Evolutionary conservation across 2,329 filamentous ascomycete genomes (phyloP), one percentile per base, ranked within the genome.

Genomic region (Diaporthe citrichinensis): DNA sequence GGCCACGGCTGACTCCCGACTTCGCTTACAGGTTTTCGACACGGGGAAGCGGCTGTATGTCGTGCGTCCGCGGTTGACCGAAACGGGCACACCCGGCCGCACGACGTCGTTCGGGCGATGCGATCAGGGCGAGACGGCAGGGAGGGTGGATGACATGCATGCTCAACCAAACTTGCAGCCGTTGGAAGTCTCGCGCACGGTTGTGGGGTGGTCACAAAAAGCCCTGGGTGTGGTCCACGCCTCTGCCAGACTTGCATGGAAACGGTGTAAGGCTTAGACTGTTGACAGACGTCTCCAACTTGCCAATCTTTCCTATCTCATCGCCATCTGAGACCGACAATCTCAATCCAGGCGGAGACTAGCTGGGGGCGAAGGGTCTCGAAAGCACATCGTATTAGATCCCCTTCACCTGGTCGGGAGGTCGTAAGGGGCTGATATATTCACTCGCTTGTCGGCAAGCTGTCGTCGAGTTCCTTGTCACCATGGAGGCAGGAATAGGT

Each of bases 221-320:
- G 46, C 46, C 65, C 12, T 34, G 20, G 65, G 12, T 51, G 28
- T 69, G 65, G 65, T 28, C 65, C 65, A 69, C 65, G n/a, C 34
- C 46, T 55, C 49, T 69, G 65, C 55, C 65, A 69, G 34, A 69
- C 65, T 55, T 53, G 65, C 65, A 69, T 69, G n/a, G 15, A 28
- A 41, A 55, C 46, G 65, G 8, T 41, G 7, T 69, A 69, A 36
- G 65, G 65, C 65, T 69, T 69, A 69, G 65, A 20, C 65, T 53
- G 31, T 12, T 41, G 31, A 68, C 10, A 25, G 62, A 36, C 8
- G 14, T 25, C 46, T 68, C 65, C 31, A 6, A 28, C 20, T 28
- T 53, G 65, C 25, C 31, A 53, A 25, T 17, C n/a, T 3, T 69
- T 69, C 46, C 65, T 39, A 28, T 55, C n/a, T n/a, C n/a, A 34